Base-by-base conservation (phyloP, 1,139 yeast species). In the Diutina mesorugosa region DNA sequence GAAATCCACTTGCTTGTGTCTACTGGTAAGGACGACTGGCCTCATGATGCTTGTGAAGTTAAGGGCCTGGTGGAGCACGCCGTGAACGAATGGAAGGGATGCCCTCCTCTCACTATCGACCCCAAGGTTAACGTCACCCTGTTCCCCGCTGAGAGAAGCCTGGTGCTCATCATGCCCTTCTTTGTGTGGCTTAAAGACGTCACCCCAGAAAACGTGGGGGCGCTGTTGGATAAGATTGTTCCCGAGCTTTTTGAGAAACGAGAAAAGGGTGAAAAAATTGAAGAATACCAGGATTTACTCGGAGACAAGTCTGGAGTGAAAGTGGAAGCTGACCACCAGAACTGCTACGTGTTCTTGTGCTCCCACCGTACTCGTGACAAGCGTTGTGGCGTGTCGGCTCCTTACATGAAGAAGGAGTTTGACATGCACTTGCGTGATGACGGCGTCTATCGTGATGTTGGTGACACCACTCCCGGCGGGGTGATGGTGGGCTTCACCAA, bases 341-440 rank as follows among this genome's bases (percentile, higher is more conserved):
- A 72, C 56, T 78, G 93, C 0, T 84, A 80, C 64, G 73, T 93
- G 5, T 78, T 93, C 57, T 69, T 93, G 54, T 93, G 99, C 65
- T 90, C 97, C 0, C 99, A 93, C 69, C 75, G 78, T 55, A 89
- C 95, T 5, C 82, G 98, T 68, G 99, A 93, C 68, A 91, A 90
- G 68, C 77, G 95, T 59, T 93, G 99, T 71, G 98, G 97, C 45
- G 73, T 90, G 52, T 89, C 97, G 0, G 98, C 98, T 0, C 97
- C 97, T n/a, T 79, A 90, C 35, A 79, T 93, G 84, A 86, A 85
- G 66, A 84, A 81, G 61, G 89, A 87, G 62, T 79, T 91, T 69
- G 95, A 89, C 56, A 66, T 78, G n/a, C 79, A 86, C 63, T 72
- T 90, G 50, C 75, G 95, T 55, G 89, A 87, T 16, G 72, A 79